A percentile compares a stretch with the other conserved stretches of the same genome.
phyloP scores from a whole-genome alignment of 1,284 basidiomycete genomes.

The Golubevia sp. region DNA sequence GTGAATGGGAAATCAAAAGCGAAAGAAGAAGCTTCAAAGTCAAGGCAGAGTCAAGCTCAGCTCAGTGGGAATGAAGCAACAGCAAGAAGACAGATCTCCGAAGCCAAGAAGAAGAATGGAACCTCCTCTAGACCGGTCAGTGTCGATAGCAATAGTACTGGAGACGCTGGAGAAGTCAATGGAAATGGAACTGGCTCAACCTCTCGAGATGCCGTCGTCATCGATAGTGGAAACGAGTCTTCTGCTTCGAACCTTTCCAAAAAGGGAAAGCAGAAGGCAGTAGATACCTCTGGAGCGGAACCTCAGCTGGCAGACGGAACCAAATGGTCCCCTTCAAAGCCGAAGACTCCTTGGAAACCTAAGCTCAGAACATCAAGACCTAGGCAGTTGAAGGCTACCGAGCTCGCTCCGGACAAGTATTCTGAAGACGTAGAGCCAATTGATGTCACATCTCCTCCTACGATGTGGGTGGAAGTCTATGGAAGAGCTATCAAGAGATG shows the following conservation, averaged over 20 bases:
- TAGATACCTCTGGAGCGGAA: slow-evolving; percentile 5
- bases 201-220: background rate
- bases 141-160: slow-evolving; percentile 5
- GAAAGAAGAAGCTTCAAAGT: slow-evolving; percentile 21
- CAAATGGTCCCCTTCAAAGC: slow-evolving; percentile 31
- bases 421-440: slow-evolving; percentile 51
- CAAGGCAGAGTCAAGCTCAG: background rate
- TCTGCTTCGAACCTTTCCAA: slow-evolving; percentile 15
- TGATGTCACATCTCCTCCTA: slow-evolving; percentile 70
- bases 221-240: background rate
- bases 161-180: slow-evolving; percentile 5
- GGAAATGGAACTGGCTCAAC: background rate
- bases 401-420: slow-evolving; percentile 22
- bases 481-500: slow-evolving; percentile 87
- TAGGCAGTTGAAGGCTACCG: slow-evolving; percentile 30
- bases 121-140: slow-evolving; percentile 4
- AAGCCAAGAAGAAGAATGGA: background rate
- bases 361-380: slow-evolving; percentile 29
- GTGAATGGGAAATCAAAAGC: slow-evolving; percentile 44
- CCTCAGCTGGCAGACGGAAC: slow-evolving; percentile 2
- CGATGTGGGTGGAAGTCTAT: slow-evolving; percentile 97
- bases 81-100: background rate
- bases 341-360: slow-evolving; percentile 16
- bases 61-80: background rate
- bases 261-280: background rate